These are phyloP conservation scores for Debaryomyces psychrophilus DNA, from an alignment of 1,139 yeast species.

Conservation along the genomic window DNA sequence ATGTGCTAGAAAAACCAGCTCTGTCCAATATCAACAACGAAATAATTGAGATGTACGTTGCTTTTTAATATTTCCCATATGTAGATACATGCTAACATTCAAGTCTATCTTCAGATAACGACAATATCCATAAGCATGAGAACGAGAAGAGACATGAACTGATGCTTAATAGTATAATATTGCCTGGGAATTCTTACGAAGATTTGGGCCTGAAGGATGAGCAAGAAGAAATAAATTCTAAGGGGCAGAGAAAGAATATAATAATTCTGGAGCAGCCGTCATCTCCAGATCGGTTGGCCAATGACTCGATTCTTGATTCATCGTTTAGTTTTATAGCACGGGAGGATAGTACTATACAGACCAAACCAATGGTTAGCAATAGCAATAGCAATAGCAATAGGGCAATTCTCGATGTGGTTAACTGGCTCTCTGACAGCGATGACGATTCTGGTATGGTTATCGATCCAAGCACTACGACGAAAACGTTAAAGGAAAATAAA, in stretches of 20 bases:
- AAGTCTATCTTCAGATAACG: slow-evolving; percentile 11
- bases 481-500: background rate
- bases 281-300: background rate
- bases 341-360: background rate
- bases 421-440: slow-evolving; percentile 34
- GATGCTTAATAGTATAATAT: background rate
- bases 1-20: slow-evolving; percentile 17
- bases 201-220: background rate
- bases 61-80: slow-evolving; percentile 2
- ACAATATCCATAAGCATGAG: background rate
- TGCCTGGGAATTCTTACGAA: background rate
- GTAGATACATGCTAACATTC: slow-evolving; percentile 13
- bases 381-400: background rate
- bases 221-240: background rate
- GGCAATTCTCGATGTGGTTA: slow-evolving; percentile 23
- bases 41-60: slow-evolving; percentile 26
- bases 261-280: slow-evolving; percentile 3
- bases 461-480: background rate
- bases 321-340: slow-evolving; percentile 1
- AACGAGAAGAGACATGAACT: background rate
- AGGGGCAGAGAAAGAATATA: background rate
- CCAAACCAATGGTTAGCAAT: background rate
- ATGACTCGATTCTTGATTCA: slow-evolving; percentile 7
- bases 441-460: background rate
- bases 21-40: slow-evolving; percentile 12